Base-by-base conservation (phyloP, 371 early-diverging fungal species). In the Homolaphlyctis polyrhiza region DNA sequence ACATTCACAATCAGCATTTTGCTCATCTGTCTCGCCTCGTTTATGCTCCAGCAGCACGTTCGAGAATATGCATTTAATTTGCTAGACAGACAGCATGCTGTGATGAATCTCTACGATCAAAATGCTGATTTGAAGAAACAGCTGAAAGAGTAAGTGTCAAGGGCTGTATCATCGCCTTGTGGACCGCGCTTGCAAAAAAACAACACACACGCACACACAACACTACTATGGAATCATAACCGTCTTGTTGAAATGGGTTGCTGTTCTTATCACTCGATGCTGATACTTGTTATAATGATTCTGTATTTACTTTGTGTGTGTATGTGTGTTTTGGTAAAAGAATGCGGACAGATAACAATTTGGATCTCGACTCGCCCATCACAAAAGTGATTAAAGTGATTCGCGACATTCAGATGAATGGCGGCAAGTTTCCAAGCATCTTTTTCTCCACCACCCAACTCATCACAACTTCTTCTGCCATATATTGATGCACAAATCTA, bases 331-430 rank as follows among this genome's bases (percentile, higher is more conserved):
- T 45, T 45, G 45, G 45, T 45, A 18, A 23, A 16, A 73, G 71
- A 5, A 60, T 73, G 32, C 67, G 66, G 36, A 64, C 60, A 34
- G 76, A 78, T 14, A 63, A 62, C 34, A 57, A 75, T 16, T 50
- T 80, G 60, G 81, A 80, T 54, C 64, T 80, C 35, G 79, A 80
- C 58, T 74, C 79, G 36, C 81, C 81, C n/a, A 73, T 81, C 60
- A 75, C 76, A 25, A 81, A 81, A 57, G 81, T 79, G 29, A 77
- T 79, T 59, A 73, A 72, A 60, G 51, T 72, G 32, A 77, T 81
- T 50, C 57, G 67, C 23, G 61, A 39, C 32, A 69, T 81, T 34
- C 79, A 79, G 50, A 68, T 64, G 29, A 68, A 69, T 28, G 54
- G 66, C 33, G 68, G 69, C 65, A 33, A 51, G 63, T 30, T 39